Evolutionary conservation across 2,329 filamentous ascomycete genomes (phyloP), one percentile per base, ranked within the genome.

Genomic region (Neurospora sp.): DNA sequence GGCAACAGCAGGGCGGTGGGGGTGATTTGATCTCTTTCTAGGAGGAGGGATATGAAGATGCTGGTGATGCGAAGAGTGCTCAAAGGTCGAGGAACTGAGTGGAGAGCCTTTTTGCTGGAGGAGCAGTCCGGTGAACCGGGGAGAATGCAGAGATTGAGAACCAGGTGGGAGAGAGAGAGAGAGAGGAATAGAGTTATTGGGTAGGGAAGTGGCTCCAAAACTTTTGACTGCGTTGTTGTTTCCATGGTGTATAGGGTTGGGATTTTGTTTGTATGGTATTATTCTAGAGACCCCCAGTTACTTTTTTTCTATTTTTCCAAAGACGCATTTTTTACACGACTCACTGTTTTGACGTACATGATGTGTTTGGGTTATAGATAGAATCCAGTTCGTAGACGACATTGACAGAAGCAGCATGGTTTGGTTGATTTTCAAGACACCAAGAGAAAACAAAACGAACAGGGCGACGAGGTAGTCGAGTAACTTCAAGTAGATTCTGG

Each of bases 21-120:
- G 78, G 77, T 15, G 87, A 90, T 76, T 80, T 90, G 73, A 90
- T 90, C 74, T 87, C 90, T 77, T 89, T 90, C 74, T 90, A 84
- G 78, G 43, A 33, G 69, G 43, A 13, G 52, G 66, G 62, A 4
- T 4, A 6, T 67, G 17, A 68, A 23, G 19, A 13, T 38, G 36
- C 13, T 7, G 39, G 33, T 11, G 28, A 43, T 13, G 42, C 15
- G 66, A 38, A 66, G 46, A n/a, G 13, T 9, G 46, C 6, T 17
- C 23, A 17, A 33, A 46, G 67, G 40, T 28, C 38, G 23, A n/a
- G 33, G n/a, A 13, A 23, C 19, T 19, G 67, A 43, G 67, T 43
- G 23, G 38, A 7, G 33, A 33, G 33, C 6, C 5, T 33, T 33
- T 28, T 28, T 28, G 0, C 28, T 1, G 7, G 6, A 58, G 19